phyloP scores from a whole-genome alignment of 1,284 basidiomycete genomes.

The Moesziomyces sp. region DNA sequence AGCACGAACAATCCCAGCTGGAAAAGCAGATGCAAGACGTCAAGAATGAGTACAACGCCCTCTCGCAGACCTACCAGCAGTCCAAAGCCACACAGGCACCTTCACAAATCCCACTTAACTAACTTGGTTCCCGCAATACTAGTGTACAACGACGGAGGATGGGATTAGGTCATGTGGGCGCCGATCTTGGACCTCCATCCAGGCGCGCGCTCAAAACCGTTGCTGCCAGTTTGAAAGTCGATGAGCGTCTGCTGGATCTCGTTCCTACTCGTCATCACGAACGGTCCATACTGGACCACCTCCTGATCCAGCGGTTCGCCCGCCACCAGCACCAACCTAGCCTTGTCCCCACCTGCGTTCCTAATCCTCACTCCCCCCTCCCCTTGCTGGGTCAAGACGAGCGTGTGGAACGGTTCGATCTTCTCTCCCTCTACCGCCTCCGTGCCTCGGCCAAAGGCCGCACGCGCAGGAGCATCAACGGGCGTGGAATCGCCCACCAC shows the following conservation, averaged over 20 bases:
- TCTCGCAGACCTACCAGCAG: constrained; percentile 16
- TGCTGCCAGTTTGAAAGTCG: constrained; percentile 82
- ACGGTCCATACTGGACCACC: constrained; percentile 82
- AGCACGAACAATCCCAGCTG: not conserved
- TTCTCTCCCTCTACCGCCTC: constrained; percentile 1
- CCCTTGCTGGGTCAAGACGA: constrained; percentile 72
- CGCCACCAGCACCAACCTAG: constrained; percentile 72
- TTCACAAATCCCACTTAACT: constrained; percentile 10
- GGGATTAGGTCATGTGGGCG: constrained; percentile 13
- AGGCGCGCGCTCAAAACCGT: constrained; percentile 91
- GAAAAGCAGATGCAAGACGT: not conserved
- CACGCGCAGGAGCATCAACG: not conserved
- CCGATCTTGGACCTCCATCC: constrained; percentile 75
- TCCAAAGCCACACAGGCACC: not conserved
- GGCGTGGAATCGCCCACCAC: constrained; percentile 71
- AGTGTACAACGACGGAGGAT: no score
- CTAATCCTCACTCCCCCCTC: constrained; percentile 76
- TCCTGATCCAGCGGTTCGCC: constrained; percentile 89
- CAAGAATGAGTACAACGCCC: constrained; percentile 2
- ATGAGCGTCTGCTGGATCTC: constrained; percentile 84
- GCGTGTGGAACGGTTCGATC: constrained; percentile 78
- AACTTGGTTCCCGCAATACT: not conserved
- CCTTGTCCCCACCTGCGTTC: constrained; percentile 57
- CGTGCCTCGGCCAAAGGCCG: constrained; percentile 8
- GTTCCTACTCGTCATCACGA: constrained; percentile 81